These are phyloP conservation scores for Piromyces finnis DNA, from an alignment of 192 early-diverging fungal species.

Conservation along the genomic window DNA sequence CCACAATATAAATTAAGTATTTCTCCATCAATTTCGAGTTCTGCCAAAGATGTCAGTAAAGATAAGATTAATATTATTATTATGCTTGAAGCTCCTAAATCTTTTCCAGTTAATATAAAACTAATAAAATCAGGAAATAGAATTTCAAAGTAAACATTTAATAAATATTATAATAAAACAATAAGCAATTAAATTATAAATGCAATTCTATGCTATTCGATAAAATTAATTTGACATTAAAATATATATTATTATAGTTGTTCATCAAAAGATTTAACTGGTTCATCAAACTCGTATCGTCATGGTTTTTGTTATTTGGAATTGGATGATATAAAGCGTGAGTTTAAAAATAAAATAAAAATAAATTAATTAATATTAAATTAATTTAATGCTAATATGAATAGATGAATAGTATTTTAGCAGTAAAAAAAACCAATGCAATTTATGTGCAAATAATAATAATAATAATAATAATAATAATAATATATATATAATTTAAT, in stretches of 20 bases:
- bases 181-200: no score
- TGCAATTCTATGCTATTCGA: no score
- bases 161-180: constrained; percentile 4
- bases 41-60: neutral
- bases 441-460: no score
- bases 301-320: constrained; percentile 56
- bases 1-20: constrained; percentile 59
- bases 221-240: no score
- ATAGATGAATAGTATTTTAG: no score
- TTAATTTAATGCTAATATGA: no score
- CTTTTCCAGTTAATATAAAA: constrained; percentile 44
- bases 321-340: constrained; percentile 25
- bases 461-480: no score
- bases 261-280: constrained; percentile 38
- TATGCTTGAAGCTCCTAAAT: constrained; percentile 49
- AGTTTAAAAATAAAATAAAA: neutral
- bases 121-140: constrained; percentile 54
- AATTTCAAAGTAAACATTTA: constrained; percentile 30
- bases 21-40: neutral
- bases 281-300: constrained; percentile 55
- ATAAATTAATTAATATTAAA: no score
- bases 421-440: no score
- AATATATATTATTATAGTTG: neutral
- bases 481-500: neutral
- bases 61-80: constrained; percentile 10